Evolutionary conservation across 2,329 filamentous ascomycete genomes (phyloP).

Genomic region (Lomentospora prolificans): DNA sequence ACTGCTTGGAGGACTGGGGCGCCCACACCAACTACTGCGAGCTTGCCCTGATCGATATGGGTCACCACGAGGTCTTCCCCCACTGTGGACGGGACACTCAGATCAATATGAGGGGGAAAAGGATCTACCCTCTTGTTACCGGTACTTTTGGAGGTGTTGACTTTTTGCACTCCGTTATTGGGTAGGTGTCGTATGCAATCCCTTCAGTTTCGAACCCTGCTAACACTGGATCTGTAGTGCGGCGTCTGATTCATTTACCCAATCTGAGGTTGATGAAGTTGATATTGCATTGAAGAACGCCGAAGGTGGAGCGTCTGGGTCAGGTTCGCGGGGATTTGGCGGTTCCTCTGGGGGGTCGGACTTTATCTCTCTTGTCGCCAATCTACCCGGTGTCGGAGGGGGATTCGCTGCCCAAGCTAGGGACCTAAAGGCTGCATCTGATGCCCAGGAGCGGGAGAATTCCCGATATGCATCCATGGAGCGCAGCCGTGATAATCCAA

Average conservation of each 20-base stretch:
- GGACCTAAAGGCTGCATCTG: slow-evolving; percentile 49
- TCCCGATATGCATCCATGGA: slow-evolving; percentile 18
- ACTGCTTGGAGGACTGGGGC: slow-evolving; percentile 70
- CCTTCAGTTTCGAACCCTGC: slow-evolving; percentile 20
- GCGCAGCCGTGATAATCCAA: slow-evolving; percentile 34
- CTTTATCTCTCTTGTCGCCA: slow-evolving; percentile 63
- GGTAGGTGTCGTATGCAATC: slow-evolving; percentile 60
- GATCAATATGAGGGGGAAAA: slow-evolving; percentile 53
- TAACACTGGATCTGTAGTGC: slow-evolving; percentile 29
- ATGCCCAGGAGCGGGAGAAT: slow-evolving; percentile 54
- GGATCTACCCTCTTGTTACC: slow-evolving; percentile 62
- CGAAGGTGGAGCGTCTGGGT: slow-evolving; percentile 28
- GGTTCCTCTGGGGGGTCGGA: slow-evolving; percentile 26
- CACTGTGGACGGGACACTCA: slow-evolving; percentile 61
- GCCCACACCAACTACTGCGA: slow-evolving; percentile 81
- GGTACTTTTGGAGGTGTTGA: slow-evolving; percentile 72
- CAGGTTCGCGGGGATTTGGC: slow-evolving; percentile 20
- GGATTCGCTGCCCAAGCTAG: slow-evolving; percentile 59
- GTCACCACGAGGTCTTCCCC: slow-evolving; percentile 58
- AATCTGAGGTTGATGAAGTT: slow-evolving; percentile 75
- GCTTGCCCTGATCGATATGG: slow-evolving; percentile 63
- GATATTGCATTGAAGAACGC: slow-evolving; percentile 65
- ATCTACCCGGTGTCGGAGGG: slow-evolving; percentile 61
- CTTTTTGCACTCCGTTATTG: slow-evolving; percentile 69
- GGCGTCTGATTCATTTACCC: slow-evolving; percentile 74